Conservation (phyloP, 352 stramenopile genomes). For the Chloridella minuta region DNA sequence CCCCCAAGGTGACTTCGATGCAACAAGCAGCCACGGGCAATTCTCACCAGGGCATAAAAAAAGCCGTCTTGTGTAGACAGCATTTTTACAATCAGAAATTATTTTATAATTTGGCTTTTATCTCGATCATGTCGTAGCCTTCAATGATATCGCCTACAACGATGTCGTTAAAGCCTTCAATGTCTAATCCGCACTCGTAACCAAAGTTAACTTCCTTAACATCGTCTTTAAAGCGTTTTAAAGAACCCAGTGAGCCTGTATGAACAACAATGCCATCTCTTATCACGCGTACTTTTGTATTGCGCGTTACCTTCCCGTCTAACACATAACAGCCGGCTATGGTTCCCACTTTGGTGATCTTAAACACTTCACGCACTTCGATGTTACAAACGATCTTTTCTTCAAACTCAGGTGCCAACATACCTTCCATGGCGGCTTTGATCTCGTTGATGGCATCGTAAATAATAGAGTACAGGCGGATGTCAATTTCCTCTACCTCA, state of each 20-base stretch:
- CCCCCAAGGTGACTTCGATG: no score
- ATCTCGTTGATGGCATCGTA: background rate
- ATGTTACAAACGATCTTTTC: background rate
- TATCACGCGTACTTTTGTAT: background rate
- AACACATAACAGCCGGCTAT: background rate
- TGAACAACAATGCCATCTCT: background rate
- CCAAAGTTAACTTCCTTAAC: background rate
- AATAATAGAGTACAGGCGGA: background rate
- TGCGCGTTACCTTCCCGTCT: background rate
- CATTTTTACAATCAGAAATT: no score
- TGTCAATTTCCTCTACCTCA: background rate
- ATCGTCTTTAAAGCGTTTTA: background rate
- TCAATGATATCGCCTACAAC: background rate
- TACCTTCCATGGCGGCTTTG: background rate
- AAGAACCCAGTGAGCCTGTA: background rate
- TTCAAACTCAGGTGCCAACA: background rate
- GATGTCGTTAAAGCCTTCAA: background rate
- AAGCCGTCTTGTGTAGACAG: no score
- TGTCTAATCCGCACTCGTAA: background rate
- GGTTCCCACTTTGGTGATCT: background rate
- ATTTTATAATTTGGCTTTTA: background rate
- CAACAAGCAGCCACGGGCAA: no score
- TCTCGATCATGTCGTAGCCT: background rate
- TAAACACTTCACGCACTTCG: background rate
- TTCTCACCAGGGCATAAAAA: no score